A percentile compares a stretch with the other conserved stretches of the same genome.
phyloP scores from a whole-genome alignment of 2,329 filamentous ascomycete species.

The Cytospora piceae region DNA sequence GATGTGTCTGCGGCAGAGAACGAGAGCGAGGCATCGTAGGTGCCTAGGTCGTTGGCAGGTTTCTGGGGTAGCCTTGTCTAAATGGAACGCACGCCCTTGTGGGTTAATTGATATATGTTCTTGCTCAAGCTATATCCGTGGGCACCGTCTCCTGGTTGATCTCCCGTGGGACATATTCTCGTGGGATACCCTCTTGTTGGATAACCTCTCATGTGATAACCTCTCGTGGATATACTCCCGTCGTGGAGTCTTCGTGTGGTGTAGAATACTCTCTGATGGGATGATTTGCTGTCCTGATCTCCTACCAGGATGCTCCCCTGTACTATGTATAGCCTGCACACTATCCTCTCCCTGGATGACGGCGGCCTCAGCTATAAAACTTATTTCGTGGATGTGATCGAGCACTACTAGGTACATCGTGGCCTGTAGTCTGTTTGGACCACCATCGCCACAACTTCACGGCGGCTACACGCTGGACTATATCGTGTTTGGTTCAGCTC shows the following conservation, averaged over 20 bases:
- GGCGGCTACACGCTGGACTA: constrained; percentile 39
- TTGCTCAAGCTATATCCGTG: no score
- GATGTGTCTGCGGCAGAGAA: neutral
- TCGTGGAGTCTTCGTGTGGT: neutral
- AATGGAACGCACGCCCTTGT: neutral
- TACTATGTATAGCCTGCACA: constrained; percentile 15
- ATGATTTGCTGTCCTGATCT: constrained; percentile 29
- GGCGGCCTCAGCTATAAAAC: constrained; percentile 48
- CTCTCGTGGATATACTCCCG: neutral
- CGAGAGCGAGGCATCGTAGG: neutral
- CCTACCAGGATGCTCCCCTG: constrained; percentile 25
- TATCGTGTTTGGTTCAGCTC: constrained; percentile 31
- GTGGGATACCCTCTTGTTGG: neutral
- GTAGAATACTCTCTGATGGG: neutral
- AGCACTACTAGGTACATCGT: constrained; percentile 43
- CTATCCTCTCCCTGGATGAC: constrained; percentile 37
- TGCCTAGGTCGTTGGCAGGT: neutral
- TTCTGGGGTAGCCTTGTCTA: neutral
- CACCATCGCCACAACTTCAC: constrained; percentile 38
- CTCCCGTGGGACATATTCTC: neutral
- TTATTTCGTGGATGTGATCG: constrained; percentile 46
- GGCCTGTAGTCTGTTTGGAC: constrained; percentile 44
- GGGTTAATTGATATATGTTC: no score
- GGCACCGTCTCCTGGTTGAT: neutral
- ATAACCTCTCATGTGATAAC: neutral